Evolutionary conservation across 2,329 filamentous ascomycete genomes (phyloP).

Genomic region (Penicillium griseofulvum): DNA sequence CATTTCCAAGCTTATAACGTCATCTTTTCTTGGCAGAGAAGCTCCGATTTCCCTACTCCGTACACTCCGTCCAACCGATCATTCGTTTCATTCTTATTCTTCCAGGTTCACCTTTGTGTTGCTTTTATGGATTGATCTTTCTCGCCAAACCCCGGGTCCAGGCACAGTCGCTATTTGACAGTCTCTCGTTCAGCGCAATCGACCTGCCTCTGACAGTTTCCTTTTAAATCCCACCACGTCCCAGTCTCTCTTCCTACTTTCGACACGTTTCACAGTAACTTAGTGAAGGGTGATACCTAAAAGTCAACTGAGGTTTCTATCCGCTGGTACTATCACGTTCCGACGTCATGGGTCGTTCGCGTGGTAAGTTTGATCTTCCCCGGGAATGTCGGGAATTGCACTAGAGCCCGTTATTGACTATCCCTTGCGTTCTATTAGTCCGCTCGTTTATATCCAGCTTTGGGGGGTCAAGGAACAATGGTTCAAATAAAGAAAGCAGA

Average conservation of each 20-base stretch:
- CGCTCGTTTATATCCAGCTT: constrained; percentile 77
- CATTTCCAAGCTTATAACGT: constrained; percentile 2
- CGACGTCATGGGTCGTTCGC: constrained; percentile 38
- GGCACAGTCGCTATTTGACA: constrained; percentile 4
- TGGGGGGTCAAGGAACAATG: constrained; percentile 30
- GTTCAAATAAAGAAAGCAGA: constrained; percentile 39
- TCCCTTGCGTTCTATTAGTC: constrained; percentile 54
- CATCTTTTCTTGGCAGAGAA: constrained; percentile 6
- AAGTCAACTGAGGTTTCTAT: neutral
- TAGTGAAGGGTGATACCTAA: constrained; percentile 3
- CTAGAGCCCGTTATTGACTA: constrained; percentile 17
- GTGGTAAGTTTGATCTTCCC: constrained; percentile 33
- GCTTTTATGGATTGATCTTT: constrained; percentile 17
- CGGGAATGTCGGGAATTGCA: constrained; percentile 10
- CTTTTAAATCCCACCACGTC: constrained; percentile 11
- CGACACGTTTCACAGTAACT: constrained; percentile 8
- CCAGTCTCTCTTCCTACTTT: neutral
- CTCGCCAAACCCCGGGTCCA: constrained; percentile 4
- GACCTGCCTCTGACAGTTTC: constrained; percentile 7
- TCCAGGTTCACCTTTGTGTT: neutral
- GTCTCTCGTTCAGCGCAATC: constrained; percentile 7
- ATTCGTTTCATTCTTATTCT: constrained; percentile 6
- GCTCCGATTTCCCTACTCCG: constrained; percentile 1
- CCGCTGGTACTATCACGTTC: constrained; percentile 5
- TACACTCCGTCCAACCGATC: neutral